Percentiles rank a stretch among this genome's conserved stretches.
Conservation (phyloP, 2,329 filamentous ascomycete genomes). For the Neofusicoccum kwambonambiense region DNA sequence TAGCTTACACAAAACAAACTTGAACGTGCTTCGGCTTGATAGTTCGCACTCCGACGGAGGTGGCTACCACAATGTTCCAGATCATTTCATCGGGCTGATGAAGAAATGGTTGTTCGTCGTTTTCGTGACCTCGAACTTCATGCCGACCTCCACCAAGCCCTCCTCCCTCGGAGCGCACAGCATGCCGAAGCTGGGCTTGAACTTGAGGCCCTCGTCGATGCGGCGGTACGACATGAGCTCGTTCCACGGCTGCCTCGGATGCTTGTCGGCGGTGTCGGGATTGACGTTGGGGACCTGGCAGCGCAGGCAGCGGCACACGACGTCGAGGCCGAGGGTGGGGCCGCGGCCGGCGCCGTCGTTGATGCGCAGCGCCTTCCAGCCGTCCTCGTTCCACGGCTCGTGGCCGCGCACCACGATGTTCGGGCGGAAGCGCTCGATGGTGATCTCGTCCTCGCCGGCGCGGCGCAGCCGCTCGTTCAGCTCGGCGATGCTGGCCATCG, state of each 20-base stretch:
- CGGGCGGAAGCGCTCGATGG: constrained; percentile 62
- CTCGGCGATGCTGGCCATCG: constrained; percentile 56
- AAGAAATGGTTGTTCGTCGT: constrained; percentile 58
- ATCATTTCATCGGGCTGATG: constrained; percentile 36
- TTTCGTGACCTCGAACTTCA: constrained; percentile 57
- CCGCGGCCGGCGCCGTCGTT: constrained; percentile 24
- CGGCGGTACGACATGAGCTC: constrained; percentile 60
- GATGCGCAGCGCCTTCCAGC: constrained; percentile 60
- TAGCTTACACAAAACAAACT: too few relatives aligned
- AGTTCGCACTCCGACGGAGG: too few relatives aligned
- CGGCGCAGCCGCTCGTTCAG: constrained; percentile 54
- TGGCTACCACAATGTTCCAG: too few relatives aligned
- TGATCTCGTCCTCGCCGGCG: constrained; percentile 48
- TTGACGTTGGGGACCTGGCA: constrained; percentile 67
- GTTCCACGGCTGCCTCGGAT: constrained; percentile 61
- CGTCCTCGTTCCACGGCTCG: constrained; percentile 61
- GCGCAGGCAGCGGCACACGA: constrained; percentile 58
- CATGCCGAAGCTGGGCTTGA: constrained; percentile 68
- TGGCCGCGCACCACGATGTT: constrained; percentile 61
- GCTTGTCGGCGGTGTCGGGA: constrained; percentile 59
- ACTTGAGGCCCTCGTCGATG: constrained; percentile 60
- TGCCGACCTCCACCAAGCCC: constrained; percentile 56
- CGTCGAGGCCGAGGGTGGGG: constrained; percentile 50
- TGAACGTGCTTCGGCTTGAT: too few relatives aligned
- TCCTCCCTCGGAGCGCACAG: constrained; percentile 60